Percentiles rank a stretch among this genome's conserved stretches.
phyloP scores from a whole-genome alignment of 225 moss, liverwort and hornwort genomes.

The Bryoerythrophyllum caledonicum region DNA sequence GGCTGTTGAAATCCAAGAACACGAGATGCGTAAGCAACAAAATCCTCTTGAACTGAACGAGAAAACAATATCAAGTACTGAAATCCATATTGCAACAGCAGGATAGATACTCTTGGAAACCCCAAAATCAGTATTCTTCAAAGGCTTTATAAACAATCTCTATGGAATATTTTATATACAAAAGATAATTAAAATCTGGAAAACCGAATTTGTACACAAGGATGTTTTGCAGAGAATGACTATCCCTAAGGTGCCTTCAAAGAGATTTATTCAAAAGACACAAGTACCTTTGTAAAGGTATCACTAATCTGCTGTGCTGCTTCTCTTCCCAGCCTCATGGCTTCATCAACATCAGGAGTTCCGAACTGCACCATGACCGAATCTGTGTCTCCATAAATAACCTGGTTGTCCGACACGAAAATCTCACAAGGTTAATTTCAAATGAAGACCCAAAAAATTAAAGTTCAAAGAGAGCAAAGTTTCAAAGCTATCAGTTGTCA shows the following conservation, averaged over 20 bases:
- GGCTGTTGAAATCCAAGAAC: conserved; percentile 51
- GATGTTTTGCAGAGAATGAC: conserved; percentile 7
- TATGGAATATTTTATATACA: not conserved
- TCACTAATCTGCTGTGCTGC: conserved; percentile 93
- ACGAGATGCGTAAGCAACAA: conserved; percentile 16
- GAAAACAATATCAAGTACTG: not conserved
- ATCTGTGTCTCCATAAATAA: conserved; percentile 99
- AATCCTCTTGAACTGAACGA: conserved; percentile 20
- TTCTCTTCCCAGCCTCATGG: conserved; percentile 93
- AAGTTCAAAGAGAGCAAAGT: not conserved
- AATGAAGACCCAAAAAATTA: conserved; percentile 8
- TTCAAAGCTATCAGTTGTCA: conserved; percentile 1
- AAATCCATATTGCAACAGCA: conserved; percentile 12
- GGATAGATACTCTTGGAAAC: conserved; percentile 15
- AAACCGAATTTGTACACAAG: not conserved
- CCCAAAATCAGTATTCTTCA: not conserved
- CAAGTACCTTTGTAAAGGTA: conserved; percentile 86
- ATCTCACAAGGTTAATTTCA: conserved; percentile 6
- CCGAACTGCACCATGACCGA: conserved; percentile 99
- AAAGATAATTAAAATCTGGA: not conserved
- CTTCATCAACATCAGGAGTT: conserved; percentile 83
- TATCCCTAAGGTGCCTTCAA: not conserved
- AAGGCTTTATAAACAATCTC: not conserved
- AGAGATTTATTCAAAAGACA: not conserved
- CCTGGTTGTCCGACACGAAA: conserved; percentile 47